Conservation (phyloP, 2,329 filamentous ascomycete species). For the Zymoseptoria ardabiliae region DNA sequence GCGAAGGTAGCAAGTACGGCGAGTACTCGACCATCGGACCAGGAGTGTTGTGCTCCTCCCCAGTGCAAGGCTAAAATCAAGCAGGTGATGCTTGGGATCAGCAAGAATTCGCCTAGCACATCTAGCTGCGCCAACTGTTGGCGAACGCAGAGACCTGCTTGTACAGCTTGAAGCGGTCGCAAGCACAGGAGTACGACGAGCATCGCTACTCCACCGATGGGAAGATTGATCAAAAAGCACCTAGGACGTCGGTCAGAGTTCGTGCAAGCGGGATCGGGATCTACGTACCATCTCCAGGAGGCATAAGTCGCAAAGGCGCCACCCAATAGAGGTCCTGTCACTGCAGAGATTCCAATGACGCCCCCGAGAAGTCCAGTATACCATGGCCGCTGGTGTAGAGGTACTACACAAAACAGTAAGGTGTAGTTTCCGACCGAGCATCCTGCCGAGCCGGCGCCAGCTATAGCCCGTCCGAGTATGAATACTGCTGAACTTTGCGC, state of each 20-base stretch:
- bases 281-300: slow-evolving; percentile 26
- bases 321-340: slow-evolving; percentile 37
- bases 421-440: slow-evolving; percentile 26
- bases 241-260: too few species aligned
- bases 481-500: slow-evolving; percentile 31
- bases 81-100: slow-evolving; percentile 27
- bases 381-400: slow-evolving; percentile 34
- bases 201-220: too few species aligned
- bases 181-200: too few species aligned
- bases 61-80: slow-evolving; percentile 41
- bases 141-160: too few species aligned
- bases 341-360: slow-evolving; percentile 32
- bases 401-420: slow-evolving; percentile 39
- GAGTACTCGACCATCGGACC: slow-evolving; percentile 20
- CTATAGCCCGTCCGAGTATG: slow-evolving; percentile 37
- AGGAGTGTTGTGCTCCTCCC: slow-evolving; percentile 36
- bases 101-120: too few species aligned
- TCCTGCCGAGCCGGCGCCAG: slow-evolving; percentile 28
- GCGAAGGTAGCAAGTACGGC: slow-evolving; percentile 29
- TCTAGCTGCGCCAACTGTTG: too few species aligned
- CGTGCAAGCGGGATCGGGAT: too few species aligned
- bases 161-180: too few species aligned
- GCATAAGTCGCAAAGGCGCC: slow-evolving; percentile 34
- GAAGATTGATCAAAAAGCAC: too few species aligned
- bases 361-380: slow-evolving; percentile 33